Conservation (phyloP, 768 basidiomycete genomes). For the Chalciporus pseudorubinellus region DNA sequence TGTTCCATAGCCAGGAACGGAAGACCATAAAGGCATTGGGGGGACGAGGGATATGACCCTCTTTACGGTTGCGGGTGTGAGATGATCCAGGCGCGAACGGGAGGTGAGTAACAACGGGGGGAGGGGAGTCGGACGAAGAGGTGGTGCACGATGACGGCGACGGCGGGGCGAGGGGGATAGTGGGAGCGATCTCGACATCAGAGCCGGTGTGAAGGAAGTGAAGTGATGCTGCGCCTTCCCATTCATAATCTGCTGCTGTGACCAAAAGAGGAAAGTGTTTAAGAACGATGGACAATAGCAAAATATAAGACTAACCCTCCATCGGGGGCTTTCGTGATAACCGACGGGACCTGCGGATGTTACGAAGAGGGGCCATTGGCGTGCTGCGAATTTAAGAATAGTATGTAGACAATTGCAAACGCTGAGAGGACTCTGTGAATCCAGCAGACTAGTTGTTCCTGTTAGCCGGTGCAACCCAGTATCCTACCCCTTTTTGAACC, state of each 20-base stretch:
- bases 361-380: conserved; percentile 34
- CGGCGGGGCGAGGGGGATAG: conserved; percentile 10
- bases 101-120: conserved; percentile 24
- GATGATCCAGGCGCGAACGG: conserved; percentile 34
- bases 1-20: conserved; percentile 63
- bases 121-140: conserved; percentile 15
- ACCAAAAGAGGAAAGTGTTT: conserved; percentile 36
- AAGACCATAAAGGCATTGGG: conserved; percentile 86
- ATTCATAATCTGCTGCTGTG: conserved; percentile 29
- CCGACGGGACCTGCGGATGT: conserved; percentile 43
- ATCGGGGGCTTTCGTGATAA: conserved; percentile 40
- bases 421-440: neutral
- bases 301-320: conserved; percentile 26
- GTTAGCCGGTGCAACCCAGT: conserved; percentile 9
- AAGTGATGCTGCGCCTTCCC: conserved; percentile 22
- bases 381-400: neutral
- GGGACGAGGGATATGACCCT: conserved; percentile 67
- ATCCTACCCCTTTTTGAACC: conserved; percentile 31
- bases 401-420: conserved; percentile 1
- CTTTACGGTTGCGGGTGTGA: conserved; percentile 40
- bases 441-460: conserved; percentile 1
- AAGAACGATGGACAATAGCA: conserved; percentile 30
- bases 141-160: conserved; percentile 20
- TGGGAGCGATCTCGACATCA: conserved; percentile 8
- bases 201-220: conserved; percentile 21